Percentiles rank a stretch among this genome's conserved stretches.
These are phyloP conservation scores for Styphnolobium japonicum DNA, from an alignment of 306 rosid species.

Conservation along the genomic window DNA sequence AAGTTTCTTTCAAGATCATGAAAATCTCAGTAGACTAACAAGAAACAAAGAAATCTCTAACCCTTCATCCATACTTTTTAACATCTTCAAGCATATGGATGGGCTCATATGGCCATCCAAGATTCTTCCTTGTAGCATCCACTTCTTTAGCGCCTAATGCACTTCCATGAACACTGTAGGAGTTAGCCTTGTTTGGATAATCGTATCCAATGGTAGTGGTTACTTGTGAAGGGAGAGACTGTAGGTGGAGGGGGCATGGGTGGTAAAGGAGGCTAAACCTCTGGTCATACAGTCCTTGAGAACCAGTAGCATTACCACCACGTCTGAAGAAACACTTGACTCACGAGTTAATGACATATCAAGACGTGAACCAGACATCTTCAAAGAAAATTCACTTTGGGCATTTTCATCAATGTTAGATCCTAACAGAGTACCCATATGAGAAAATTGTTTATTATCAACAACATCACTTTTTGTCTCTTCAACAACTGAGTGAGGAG, in stretches of 20 bases:
- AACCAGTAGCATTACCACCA: slow-evolving; percentile 63
- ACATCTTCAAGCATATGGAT: slow-evolving; percentile 99
- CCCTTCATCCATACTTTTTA: slow-evolving; percentile 56
- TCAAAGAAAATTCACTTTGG: slow-evolving; percentile 84
- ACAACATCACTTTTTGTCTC: slow-evolving; percentile 85
- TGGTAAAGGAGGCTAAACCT: slow-evolving; percentile 95
- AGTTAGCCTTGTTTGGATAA: slow-evolving; percentile 96
- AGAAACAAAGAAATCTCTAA: neutral
- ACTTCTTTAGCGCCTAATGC: slow-evolving; percentile 98
- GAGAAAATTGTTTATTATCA: slow-evolving; percentile 66
- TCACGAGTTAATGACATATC: slow-evolving; percentile 77
- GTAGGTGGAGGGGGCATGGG: slow-evolving; percentile 93
- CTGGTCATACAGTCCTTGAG: slow-evolving; percentile 81
- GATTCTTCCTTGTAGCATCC: slow-evolving; percentile 95
- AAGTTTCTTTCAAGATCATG: slow-evolving; percentile 26
- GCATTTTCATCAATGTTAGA: slow-evolving; percentile 78
- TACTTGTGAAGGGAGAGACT: slow-evolving; percentile 64
- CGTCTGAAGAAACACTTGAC: slow-evolving; percentile 78
- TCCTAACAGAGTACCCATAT: slow-evolving; percentile 57
- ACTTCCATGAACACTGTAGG: slow-evolving; percentile 90
- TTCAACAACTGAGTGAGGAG: slow-evolving; percentile 95
- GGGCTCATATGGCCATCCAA: slow-evolving; percentile 98
- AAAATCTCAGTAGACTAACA: slow-evolving; percentile 14
- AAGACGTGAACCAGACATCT: slow-evolving; percentile 82
- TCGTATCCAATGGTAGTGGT: slow-evolving; percentile 97